Percentiles rank a stretch among this genome's conserved stretches.
These are phyloP conservation scores for Meripilus lineatus DNA, from an alignment of 1,284 basidiomycete genomes.

Conservation along the genomic window DNA sequence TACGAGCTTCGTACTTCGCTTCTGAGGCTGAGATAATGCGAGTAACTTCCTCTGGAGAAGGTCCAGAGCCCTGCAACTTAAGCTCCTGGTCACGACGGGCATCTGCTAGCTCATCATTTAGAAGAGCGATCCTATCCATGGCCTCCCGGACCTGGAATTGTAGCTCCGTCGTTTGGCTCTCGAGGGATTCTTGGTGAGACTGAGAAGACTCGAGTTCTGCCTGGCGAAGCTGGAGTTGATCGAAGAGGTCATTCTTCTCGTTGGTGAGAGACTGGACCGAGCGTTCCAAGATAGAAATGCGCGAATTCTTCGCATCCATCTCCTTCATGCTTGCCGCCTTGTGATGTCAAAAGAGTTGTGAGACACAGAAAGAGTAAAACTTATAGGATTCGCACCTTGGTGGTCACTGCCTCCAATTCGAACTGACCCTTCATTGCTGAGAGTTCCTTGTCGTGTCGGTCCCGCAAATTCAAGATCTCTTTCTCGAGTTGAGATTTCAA, in stretches of 20 bases:
- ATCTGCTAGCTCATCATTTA: constrained; percentile 72
- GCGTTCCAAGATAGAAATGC: constrained; percentile 66
- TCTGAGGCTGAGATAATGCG: constrained; percentile 76
- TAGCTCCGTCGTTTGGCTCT: constrained; percentile 76
- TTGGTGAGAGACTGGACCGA: constrained; percentile 61
- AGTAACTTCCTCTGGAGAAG: constrained; percentile 65
- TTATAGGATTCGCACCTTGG: constrained; percentile 52
- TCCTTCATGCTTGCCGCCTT: constrained; percentile 73
- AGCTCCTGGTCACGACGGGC: constrained; percentile 52
- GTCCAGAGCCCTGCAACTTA: constrained; percentile 38
- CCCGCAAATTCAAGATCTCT: constrained; percentile 59
- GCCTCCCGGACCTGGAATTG: constrained; percentile 83
- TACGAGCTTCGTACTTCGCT: constrained; percentile 67
- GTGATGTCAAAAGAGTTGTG: background rate
- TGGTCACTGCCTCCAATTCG: constrained; percentile 70
- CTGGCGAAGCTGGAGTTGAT: constrained; percentile 79
- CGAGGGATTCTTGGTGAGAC: constrained; percentile 66
- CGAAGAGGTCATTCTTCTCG: constrained; percentile 79
- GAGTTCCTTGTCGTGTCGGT: constrained; percentile 72
- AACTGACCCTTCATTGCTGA: constrained; percentile 61
- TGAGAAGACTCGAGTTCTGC: constrained; percentile 83
- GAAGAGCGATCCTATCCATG: constrained; percentile 61
- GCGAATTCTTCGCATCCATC: constrained; percentile 52
- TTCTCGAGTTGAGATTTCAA: constrained; percentile 74
- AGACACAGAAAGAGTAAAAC: constrained; percentile 1